Conservation (phyloP, 2,329 filamentous ascomycete species). For the Colletotrichum incanum region DNA sequence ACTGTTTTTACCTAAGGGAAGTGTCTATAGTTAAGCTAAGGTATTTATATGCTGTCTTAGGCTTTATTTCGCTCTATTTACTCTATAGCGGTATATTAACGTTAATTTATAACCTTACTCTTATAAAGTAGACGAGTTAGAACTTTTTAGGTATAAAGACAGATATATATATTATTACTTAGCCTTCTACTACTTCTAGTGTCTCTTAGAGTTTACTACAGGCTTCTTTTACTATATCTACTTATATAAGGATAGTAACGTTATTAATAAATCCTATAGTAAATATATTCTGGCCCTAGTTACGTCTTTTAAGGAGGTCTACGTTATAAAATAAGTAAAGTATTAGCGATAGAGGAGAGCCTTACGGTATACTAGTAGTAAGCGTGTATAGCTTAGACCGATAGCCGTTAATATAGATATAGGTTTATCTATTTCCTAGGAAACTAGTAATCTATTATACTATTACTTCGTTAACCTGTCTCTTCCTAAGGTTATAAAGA, state of each 20-base stretch:
- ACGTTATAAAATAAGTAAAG: slow-evolving; percentile 50
- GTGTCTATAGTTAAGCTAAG: slow-evolving; percentile 47
- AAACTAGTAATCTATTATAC: background rate
- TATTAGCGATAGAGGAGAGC: slow-evolving; percentile 47
- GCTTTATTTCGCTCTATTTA: slow-evolving; percentile 18
- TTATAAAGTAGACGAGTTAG: slow-evolving; percentile 46
- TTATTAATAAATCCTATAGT: slow-evolving; percentile 39
- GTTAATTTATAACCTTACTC: slow-evolving; percentile 39
- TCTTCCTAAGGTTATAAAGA: slow-evolving; percentile 42
- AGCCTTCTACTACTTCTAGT: slow-evolving; percentile 41
- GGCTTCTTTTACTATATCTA: slow-evolving; percentile 33
- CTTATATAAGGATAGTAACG: slow-evolving; percentile 40
- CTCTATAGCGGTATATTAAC: slow-evolving; percentile 42
- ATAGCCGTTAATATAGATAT: background rate
- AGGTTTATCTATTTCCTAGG: background rate
- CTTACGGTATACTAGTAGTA: slow-evolving; percentile 46
- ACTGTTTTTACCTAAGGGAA: slow-evolving; percentile 46
- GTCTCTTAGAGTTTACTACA: slow-evolving; percentile 44
- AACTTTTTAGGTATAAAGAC: slow-evolving; percentile 47
- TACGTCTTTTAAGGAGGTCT: slow-evolving; percentile 45
- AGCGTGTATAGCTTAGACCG: background rate
- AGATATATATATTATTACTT: slow-evolving; percentile 44
- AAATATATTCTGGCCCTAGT: slow-evolving; percentile 27
- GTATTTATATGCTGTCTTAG: slow-evolving; percentile 41
- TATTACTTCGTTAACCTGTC: background rate